Evolutionary conservation across 805 yeast genomes (phyloP).

Genomic region (Maudiozyma pseudohumilis): DNA sequence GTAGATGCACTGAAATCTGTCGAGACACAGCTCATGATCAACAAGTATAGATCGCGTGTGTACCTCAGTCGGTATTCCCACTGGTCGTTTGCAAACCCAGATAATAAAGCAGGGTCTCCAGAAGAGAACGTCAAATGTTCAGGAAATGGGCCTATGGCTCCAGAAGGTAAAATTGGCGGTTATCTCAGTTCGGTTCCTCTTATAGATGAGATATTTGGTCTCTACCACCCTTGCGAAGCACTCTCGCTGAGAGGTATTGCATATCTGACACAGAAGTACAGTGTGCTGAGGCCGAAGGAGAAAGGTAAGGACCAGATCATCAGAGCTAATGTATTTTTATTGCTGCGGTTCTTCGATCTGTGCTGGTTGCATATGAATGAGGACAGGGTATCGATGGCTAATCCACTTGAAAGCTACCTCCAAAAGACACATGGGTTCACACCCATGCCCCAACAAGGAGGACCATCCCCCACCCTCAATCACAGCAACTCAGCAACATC

Average conservation of each 20-base stretch:
- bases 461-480: neutral
- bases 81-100: constrained; percentile 2
- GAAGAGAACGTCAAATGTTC: neutral
- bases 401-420: constrained; percentile 19
- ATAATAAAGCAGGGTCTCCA: neutral
- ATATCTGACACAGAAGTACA: constrained; percentile 12
- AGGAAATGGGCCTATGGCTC: neutral
- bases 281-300: neutral
- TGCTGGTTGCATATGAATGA: constrained; percentile 18
- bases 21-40: constrained; percentile 24
- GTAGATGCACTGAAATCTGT: constrained; percentile 11
- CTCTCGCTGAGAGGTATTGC: constrained; percentile 26
- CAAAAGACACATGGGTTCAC: constrained; percentile 6
- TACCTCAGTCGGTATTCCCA: constrained; percentile 17
- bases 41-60: constrained; percentile 18
- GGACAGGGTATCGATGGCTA: constrained; percentile 19
- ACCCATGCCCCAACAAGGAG: neutral
- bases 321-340: constrained; percentile 22
- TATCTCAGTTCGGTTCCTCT: constrained; percentile 14
- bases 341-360: constrained; percentile 23
- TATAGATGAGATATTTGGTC: constrained; percentile 23
- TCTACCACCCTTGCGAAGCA: constrained; percentile 21
- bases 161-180: constrained; percentile 2
- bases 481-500: too few relatives aligned
- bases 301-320: constrained; percentile 8